Percentiles rank a stretch among this genome's conserved stretches.
These are phyloP conservation scores for Dillenia turbinata DNA, from an alignment of 164 flowering plant species.

Conservation along the genomic window DNA sequence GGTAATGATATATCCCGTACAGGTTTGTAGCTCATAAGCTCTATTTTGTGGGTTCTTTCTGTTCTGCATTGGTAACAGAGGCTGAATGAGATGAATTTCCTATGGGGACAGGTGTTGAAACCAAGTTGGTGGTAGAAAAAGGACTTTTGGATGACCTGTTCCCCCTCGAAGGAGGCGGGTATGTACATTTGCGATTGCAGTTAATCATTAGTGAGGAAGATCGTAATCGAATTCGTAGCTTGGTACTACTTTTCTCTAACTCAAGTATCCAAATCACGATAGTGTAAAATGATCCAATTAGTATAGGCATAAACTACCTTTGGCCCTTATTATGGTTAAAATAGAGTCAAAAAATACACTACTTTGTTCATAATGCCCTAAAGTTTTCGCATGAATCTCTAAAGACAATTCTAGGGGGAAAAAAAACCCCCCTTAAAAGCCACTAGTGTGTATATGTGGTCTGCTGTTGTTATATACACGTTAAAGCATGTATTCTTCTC, in stretches of 20 bases:
- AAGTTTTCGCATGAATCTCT: too few relatives aligned
- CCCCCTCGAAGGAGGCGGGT: slow-evolving; percentile 65
- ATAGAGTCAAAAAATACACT: too few relatives aligned
- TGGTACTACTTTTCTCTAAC: slow-evolving; percentile 34
- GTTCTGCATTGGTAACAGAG: neutral
- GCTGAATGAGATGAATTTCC: slow-evolving; percentile 5
- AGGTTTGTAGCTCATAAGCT: slow-evolving; percentile 37
- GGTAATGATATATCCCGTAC: slow-evolving; percentile 61
- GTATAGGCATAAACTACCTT: too few relatives aligned
- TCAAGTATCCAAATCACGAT: too few relatives aligned
- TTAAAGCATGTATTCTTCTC: too few relatives aligned
- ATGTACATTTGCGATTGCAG: slow-evolving; percentile 67
- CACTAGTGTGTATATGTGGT: too few relatives aligned
- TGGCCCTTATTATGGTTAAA: too few relatives aligned
- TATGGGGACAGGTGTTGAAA: slow-evolving; percentile 43
- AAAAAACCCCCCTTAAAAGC: too few relatives aligned
- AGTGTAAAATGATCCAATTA: too few relatives aligned
- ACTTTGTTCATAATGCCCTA: too few relatives aligned
- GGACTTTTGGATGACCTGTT: slow-evolving; percentile 72
- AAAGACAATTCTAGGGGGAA: too few relatives aligned
- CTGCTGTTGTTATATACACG: too few relatives aligned
- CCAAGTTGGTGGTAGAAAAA: slow-evolving; percentile 57
- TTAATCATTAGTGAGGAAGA: slow-evolving; percentile 76
- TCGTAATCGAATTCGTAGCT: slow-evolving; percentile 42
- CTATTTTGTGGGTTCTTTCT: neutral